Evolutionary conservation across 2,329 filamentous ascomycete genomes (phyloP), one percentile per base, ranked within the genome.

Genomic region (Penicillium hesseltinei): DNA sequence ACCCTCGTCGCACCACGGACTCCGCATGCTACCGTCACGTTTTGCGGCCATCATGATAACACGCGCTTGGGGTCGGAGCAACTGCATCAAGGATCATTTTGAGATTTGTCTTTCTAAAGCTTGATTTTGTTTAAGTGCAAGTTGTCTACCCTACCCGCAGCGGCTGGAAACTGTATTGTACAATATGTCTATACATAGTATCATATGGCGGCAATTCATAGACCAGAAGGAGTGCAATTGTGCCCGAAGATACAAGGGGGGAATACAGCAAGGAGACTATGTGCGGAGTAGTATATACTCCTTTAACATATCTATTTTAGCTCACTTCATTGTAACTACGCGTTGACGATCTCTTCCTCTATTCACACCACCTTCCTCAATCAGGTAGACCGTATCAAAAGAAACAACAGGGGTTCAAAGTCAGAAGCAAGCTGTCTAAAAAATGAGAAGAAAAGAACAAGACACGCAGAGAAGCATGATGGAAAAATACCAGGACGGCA

Each of bases 1-100:
- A 56, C 65, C 66, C 59, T 65, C 51, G 50, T 62, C 51, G 48
- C 53, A 56, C 54, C 62, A 65, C 64, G 61, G 58, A 57, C 58
- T 60, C 21, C 21, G 25, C 21, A 25, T 0, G 3, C 1, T 11
- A 46, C 17, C 13, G 39, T 27, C 0, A 0, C 0, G 0, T 2
- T 51, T 56, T 44, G 53, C 47, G 53, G 47, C 53, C 53, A 56
- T 13, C 2, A 5, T 15, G 33, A 7, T 40, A 51, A 51, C 25
- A 38, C 15, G 38, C 47, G 53, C 53, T 45, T 56, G 47, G 31
- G 19, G 9, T 25, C 53, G 53, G 53, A 55, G 31, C 31, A 17
- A 31, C 19, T 7, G 21, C 25, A 47, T 36, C 9, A 1, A n/a
- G 9, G 8, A 23, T 33, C 5, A 1, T 13, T 29, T 13, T n/a